Evolutionary conservation across 139 green algal species (phyloP), one percentile per base, ranked within the genome.

Genomic region (Chlamydomonas applanata): DNA sequence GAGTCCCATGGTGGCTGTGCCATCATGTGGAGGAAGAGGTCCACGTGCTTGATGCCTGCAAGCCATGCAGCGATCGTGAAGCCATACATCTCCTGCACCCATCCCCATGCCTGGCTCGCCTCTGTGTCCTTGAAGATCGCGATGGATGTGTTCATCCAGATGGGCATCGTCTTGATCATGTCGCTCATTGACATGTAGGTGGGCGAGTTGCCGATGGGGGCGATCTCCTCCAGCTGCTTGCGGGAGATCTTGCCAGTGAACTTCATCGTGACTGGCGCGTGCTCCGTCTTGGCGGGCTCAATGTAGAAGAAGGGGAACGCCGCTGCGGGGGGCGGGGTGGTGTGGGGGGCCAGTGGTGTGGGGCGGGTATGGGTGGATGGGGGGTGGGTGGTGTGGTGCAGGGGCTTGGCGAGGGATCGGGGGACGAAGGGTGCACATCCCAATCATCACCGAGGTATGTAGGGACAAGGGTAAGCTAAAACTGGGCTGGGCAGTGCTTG

Each of bases 251-350:
- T 62, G 19, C 87, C 87, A 25, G 83, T 80, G 73, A 91, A 82
- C 44, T 73, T 73, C 61, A 56, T 52, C 17, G 75, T 86, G 53
- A 87, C 75, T 27, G 65, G 30, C 20, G 30, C n/a, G 34, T 82
- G 69, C 52, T 86, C 74, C 0, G 52, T 27, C 36, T 85, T 84
- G 60, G 74, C 69, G 5, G 83, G 82, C 71, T 97, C 90, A 52
- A 99, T 99, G 91, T 99, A 99, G 85, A 98, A 98, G 83, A 99
- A 99, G 27, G 93, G 93, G 74, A 97, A 99, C 11, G 93, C 89
- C 1, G 93, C 94, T 80, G 86, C 73, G 29, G 17, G 24, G 7
- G n/a, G 1, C n/a, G n/a, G n/a, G n/a, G n/a, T n/a, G n/a, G n/a
- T n/a, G n/a, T n/a, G n/a, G n/a, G n/a, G n/a, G n/a, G n/a, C n/a